Conservation (phyloP, 202 grass and related monocot genomes). For the Elaeis oleifera region DNA sequence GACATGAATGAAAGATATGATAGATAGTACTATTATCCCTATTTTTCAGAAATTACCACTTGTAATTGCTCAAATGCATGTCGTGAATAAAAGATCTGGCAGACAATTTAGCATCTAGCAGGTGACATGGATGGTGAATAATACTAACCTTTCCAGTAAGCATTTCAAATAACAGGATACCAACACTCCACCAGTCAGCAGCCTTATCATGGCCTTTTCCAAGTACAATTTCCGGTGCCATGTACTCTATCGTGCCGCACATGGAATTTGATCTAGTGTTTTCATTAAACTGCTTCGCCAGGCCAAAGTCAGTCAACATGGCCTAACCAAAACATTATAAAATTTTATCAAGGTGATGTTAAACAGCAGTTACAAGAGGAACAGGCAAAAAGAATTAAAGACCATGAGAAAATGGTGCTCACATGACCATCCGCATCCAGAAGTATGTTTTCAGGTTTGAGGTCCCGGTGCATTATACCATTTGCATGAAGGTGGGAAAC, state of each 20-base stretch:
- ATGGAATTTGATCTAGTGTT: slow-evolving; percentile 95
- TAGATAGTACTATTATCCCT: too few relatives aligned
- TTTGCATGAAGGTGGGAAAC: slow-evolving; percentile 86
- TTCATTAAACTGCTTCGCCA: slow-evolving; percentile 96
- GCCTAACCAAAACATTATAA: slow-evolving; percentile 32
- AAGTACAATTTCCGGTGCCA: slow-evolving; percentile 93
- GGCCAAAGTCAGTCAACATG: slow-evolving; percentile 92
- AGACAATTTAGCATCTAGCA: not conserved
- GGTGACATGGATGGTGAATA: not conserved
- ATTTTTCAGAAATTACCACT: too few relatives aligned
- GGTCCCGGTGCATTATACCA: slow-evolving; percentile 97
- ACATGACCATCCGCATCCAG: slow-evolving; percentile 90
- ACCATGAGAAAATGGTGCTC: slow-evolving; percentile 19
- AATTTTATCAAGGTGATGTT: not conserved
- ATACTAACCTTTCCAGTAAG: slow-evolving; percentile 76
- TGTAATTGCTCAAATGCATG: too few relatives aligned
- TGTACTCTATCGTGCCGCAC: slow-evolving; percentile 90
- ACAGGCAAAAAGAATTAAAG: slow-evolving; percentile 1
- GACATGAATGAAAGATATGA: too few relatives aligned
- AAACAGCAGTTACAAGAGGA: not conserved
- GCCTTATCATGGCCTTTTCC: slow-evolving; percentile 94
- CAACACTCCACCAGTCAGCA: slow-evolving; percentile 99
- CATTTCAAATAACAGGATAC: slow-evolving; percentile 96
- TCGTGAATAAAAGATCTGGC: not conserved
- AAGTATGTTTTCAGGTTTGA: slow-evolving; percentile 98